A percentile compares a stretch with the other conserved stretches of the same genome.
These are phyloP conservation scores for Taiozyma sp. DNA, from an alignment of 1,139 yeast genomes.

Conservation along the genomic window DNA sequence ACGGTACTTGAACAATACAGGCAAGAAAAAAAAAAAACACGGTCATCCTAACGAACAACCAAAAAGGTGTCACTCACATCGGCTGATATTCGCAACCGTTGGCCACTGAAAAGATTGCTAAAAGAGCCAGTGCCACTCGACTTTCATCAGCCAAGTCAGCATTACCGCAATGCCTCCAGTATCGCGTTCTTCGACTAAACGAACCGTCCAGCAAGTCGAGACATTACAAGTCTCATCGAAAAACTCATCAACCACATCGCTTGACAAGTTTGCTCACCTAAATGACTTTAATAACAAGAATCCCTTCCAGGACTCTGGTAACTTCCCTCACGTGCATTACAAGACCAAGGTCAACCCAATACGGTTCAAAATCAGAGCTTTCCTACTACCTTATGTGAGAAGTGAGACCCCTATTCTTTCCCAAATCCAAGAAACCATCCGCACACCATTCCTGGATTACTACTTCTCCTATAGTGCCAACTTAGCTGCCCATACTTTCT, in stretches of 20 bases:
- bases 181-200: background rate
- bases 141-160: background rate
- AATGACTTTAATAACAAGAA: constrained; percentile 25
- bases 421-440: constrained; percentile 45
- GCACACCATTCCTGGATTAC: constrained; percentile 54
- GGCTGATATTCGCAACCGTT: background rate
- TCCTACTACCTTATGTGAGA: constrained; percentile 53
- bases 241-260: background rate
- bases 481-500: constrained; percentile 90
- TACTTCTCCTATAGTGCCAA: constrained; percentile 90
- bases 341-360: constrained; percentile 48
- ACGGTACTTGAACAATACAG: too few relatives aligned
- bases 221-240: background rate
- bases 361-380: constrained; percentile 52
- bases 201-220: background rate
- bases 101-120: background rate
- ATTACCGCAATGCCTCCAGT: background rate
- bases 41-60: background rate
- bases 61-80: background rate
- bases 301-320: constrained; percentile 59
- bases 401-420: constrained; percentile 61
- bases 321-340: constrained; percentile 62
- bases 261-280: constrained; percentile 21
- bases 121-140: background rate
- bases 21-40: background rate